Evolutionary conservation across 2,329 filamentous ascomycete genomes (phyloP).

Genomic region (Alternaria sp.): DNA sequence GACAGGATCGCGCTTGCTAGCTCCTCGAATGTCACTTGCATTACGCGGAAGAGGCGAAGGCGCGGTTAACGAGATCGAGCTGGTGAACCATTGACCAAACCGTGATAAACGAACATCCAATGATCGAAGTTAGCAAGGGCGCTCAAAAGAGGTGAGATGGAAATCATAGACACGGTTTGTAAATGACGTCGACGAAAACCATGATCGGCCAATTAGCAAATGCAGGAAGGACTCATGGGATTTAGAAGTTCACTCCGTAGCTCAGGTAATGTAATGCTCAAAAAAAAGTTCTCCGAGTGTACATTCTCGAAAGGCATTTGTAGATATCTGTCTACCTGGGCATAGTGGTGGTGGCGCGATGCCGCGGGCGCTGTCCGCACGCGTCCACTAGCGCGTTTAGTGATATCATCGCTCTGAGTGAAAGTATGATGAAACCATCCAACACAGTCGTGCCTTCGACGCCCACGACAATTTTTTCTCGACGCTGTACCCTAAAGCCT

Average conservation of each 20-base stretch:
- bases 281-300: neutral
- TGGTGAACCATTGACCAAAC: neutral
- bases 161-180: neutral
- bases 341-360: neutral
- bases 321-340: neutral
- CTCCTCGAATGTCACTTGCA: neutral
- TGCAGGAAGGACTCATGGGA: neutral
- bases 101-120: neutral
- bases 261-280: neutral
- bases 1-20: neutral
- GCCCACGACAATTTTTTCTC: neutral
- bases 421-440: slow-evolving; percentile 6
- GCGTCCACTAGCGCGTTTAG: slow-evolving; percentile 28
- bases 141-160: neutral
- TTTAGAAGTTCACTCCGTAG: neutral
- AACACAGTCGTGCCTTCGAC: slow-evolving; percentile 1
- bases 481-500: neutral
- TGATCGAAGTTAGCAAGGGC: neutral
- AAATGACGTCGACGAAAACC: neutral
- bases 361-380: slow-evolving; percentile 19
- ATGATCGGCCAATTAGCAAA: neutral
- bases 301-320: neutral
- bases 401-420: slow-evolving; percentile 31
- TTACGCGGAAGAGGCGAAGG: neutral
- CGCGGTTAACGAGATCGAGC: neutral